A percentile compares a stretch with the other conserved stretches of the same genome.
phyloP scores from a whole-genome alignment of 805 yeast species.

The Barnettozyma sucrosica region DNA sequence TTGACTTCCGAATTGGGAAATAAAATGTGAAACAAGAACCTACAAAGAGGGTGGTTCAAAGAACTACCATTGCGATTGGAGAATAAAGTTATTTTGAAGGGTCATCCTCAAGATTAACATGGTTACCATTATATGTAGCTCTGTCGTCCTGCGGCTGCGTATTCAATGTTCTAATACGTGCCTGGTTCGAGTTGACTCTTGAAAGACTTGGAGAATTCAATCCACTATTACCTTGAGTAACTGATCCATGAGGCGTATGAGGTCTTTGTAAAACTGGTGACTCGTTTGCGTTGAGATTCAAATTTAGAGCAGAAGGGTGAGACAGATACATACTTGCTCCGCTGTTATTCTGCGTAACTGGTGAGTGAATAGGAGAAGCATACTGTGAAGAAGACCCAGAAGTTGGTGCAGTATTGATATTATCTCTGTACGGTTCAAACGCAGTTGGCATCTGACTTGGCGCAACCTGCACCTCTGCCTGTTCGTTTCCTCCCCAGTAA shows the following conservation, averaged over 20 bases:
- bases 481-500: slow-evolving; percentile 25
- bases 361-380: slow-evolving; percentile 24
- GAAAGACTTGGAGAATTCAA: slow-evolving; percentile 9
- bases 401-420: slow-evolving; percentile 1
- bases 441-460: not conserved
- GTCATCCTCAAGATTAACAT: slow-evolving; percentile 47
- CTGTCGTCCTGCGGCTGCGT: slow-evolving; percentile 31
- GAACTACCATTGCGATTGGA: not conserved
- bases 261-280: slow-evolving; percentile 7
- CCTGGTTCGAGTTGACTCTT: slow-evolving; percentile 12
- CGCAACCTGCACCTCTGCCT: not conserved
- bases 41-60: too few relatives aligned
- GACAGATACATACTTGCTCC: slow-evolving; percentile 9
- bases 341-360: slow-evolving; percentile 8
- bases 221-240: slow-evolving; percentile 10
- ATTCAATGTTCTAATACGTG: slow-evolving; percentile 27
- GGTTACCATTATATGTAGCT: slow-evolving; percentile 54
- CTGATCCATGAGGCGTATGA: slow-evolving; percentile 17
- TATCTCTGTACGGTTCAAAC: slow-evolving; percentile 11
- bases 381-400: slow-evolving; percentile 24
- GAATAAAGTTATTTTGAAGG: not conserved
- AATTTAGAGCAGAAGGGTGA: slow-evolving; percentile 22
- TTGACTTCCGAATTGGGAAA: slow-evolving; percentile 8
- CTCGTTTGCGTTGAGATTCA: slow-evolving; percentile 17
- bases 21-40: not conserved